Conservation (phyloP, 805 yeast species). For the Clavispora asparagi region DNA sequence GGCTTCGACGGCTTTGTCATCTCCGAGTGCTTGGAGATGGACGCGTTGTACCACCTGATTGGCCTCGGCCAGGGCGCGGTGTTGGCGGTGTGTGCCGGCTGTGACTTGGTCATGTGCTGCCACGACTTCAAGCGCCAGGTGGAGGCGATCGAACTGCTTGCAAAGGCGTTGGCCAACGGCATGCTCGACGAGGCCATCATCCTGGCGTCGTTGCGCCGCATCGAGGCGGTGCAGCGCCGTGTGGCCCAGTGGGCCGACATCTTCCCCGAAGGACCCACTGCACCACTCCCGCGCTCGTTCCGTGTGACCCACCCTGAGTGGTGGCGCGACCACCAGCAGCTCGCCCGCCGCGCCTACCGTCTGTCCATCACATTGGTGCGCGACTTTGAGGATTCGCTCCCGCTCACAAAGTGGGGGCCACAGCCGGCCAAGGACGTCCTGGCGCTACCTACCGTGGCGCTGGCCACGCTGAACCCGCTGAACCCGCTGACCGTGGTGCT, state of each 20-base stretch:
- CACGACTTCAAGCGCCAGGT: slow-evolving; percentile 49
- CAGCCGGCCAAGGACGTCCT: slow-evolving; percentile 6
- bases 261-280: slow-evolving; percentile 31
- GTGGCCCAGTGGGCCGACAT: slow-evolving; percentile 43
- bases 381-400: slow-evolving; percentile 47
- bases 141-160: slow-evolving; percentile 46
- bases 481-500: slow-evolving; percentile 1
- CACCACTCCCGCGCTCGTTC: slow-evolving; percentile 17
- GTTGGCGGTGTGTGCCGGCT: slow-evolving; percentile 57
- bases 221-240: slow-evolving; percentile 37
- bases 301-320: slow-evolving; percentile 22
- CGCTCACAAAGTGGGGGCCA: slow-evolving; percentile 38
- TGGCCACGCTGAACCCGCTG: background rate
- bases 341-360: slow-evolving; percentile 44
- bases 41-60: slow-evolving; percentile 55
- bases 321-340: slow-evolving; percentile 38
- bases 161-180: slow-evolving; percentile 35
- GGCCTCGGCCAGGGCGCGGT: slow-evolving; percentile 66
- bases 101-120: slow-evolving; percentile 61
- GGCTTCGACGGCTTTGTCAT: slow-evolving; percentile 53
- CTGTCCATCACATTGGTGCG: slow-evolving; percentile 50
- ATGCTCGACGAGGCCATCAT: slow-evolving; percentile 41
- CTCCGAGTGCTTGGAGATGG: slow-evolving; percentile 60
- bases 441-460: no score
- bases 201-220: slow-evolving; percentile 35